These are phyloP conservation scores for Leccinum fallax DNA, from an alignment of 1,284 basidiomycete genomes.

Conservation along the genomic window DNA sequence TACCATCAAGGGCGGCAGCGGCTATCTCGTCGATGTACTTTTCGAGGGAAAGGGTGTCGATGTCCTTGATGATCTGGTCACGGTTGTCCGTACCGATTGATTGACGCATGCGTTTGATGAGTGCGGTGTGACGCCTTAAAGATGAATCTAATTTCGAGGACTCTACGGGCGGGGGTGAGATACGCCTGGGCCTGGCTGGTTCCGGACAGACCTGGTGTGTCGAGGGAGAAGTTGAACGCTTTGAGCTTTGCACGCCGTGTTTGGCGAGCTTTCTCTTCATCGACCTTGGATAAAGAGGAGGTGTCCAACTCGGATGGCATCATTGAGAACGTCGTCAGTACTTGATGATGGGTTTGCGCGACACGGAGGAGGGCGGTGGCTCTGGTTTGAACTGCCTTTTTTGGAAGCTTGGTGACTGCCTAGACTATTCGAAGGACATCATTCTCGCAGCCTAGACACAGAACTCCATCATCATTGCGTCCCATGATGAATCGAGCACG, in stretches of 20 bases:
- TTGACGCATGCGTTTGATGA: slow-evolving; percentile 87
- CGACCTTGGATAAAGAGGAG: slow-evolving; percentile 41
- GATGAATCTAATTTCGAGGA: slow-evolving; percentile 83
- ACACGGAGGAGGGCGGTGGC: slow-evolving; percentile 10
- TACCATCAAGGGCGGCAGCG: slow-evolving; percentile 84
- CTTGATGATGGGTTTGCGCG: slow-evolving; percentile 14
- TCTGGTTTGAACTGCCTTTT: slow-evolving; percentile 28
- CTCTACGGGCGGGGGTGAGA: slow-evolving; percentile 42
- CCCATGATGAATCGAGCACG: neutral
- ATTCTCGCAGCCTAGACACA: neutral
- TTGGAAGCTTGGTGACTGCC: slow-evolving; percentile 9
- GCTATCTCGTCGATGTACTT: slow-evolving; percentile 98
- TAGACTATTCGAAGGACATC: neutral
- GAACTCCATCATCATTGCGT: neutral
- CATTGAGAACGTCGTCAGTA: slow-evolving; percentile 1
- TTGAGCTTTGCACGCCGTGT: slow-evolving; percentile 59
- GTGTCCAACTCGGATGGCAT: slow-evolving; percentile 21
- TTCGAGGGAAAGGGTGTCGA: slow-evolving; percentile 85
- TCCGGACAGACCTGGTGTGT: slow-evolving; percentile 47
- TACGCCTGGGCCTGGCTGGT: neutral
- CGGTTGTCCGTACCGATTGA: slow-evolving; percentile 79
- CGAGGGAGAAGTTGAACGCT: slow-evolving; percentile 50
- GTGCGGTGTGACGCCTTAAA: slow-evolving; percentile 89
- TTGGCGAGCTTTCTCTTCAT: slow-evolving; percentile 64
- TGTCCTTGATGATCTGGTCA: slow-evolving; percentile 89